phyloP scores from a whole-genome alignment of 2,329 filamentous ascomycete genomes.

The Microcyclospora tardicrescens region DNA sequence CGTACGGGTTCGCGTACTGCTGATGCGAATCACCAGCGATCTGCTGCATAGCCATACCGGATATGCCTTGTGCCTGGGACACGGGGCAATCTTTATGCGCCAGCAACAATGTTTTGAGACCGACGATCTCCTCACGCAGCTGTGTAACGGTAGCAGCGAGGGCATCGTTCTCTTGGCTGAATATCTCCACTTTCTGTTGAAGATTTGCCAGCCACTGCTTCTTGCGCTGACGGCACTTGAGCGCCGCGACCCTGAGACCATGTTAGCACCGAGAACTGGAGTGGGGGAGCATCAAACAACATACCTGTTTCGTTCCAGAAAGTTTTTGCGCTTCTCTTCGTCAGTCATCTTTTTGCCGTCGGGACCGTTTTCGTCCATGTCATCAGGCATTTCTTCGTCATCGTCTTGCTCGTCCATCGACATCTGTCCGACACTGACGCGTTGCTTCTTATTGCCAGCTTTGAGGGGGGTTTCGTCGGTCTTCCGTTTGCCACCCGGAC shows the following conservation, averaged over 20 bases:
- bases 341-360: slow-evolving; percentile 86
- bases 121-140: slow-evolving; percentile 83
- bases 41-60: slow-evolving; percentile 36
- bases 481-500: slow-evolving; percentile 57
- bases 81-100: slow-evolving; percentile 96
- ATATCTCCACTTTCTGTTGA: slow-evolving; percentile 88
- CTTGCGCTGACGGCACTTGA: slow-evolving; percentile 95
- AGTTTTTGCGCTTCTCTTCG: slow-evolving; percentile 97
- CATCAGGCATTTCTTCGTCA: slow-evolving; percentile 30
- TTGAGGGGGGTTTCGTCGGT: slow-evolving; percentile 58
- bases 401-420: slow-evolving; percentile 40
- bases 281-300: slow-evolving; percentile 18
- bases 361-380: slow-evolving; percentile 27
- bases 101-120: slow-evolving; percentile 80
- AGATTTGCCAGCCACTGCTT: slow-evolving; percentile 97
- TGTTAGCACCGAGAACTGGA: slow-evolving; percentile 14
- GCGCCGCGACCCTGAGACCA: slow-evolving; percentile 65
- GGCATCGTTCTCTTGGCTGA: slow-evolving; percentile 79
- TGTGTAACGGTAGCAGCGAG: slow-evolving; percentile 72
- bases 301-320: slow-evolving; percentile 89
- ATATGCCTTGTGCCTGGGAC: slow-evolving; percentile 69
- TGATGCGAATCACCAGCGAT: slow-evolving; percentile 32
- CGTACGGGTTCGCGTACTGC: slow-evolving; percentile 35
- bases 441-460: slow-evolving; percentile 57
- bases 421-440: slow-evolving; percentile 41